These are phyloP conservation scores for Epichloe typhina DNA, from an alignment of 2,329 filamentous ascomycete genomes.

Conservation along the genomic window DNA sequence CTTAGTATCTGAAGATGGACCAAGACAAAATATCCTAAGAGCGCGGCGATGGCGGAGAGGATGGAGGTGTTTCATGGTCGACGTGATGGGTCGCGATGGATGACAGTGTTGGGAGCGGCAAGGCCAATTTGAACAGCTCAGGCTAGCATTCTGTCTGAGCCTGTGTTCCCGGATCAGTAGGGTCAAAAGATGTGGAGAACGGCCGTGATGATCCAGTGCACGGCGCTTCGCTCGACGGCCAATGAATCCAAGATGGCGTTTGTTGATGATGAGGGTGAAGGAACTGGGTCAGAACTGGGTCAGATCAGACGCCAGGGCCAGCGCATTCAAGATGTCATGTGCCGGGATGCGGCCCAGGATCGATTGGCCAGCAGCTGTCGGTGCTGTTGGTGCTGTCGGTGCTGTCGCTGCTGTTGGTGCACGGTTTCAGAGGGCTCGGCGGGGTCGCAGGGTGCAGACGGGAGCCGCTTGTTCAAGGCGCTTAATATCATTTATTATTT, in stretches of 20 bases:
- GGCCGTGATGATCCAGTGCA: neutral
- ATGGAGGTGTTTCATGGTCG: constrained; percentile 3
- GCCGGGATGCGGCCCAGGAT: neutral
- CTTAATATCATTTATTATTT: too few relatives aligned
- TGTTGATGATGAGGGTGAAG: neutral
- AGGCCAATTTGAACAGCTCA: neutral
- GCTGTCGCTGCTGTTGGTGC: neutral
- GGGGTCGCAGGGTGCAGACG: neutral
- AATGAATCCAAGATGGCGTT: neutral
- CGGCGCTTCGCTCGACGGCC: neutral
- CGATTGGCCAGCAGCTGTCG: neutral
- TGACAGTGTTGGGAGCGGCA: neutral
- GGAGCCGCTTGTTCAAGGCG: too few relatives aligned
- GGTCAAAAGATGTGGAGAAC: neutral
- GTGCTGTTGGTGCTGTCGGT: neutral
- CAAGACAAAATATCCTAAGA: neutral
- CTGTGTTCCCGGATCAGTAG: neutral
- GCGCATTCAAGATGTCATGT: neutral
- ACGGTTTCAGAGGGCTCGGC: neutral
- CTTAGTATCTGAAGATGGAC: neutral
- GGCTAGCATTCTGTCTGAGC: neutral
- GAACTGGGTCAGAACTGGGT: neutral
- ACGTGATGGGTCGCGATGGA: neutral
- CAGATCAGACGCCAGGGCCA: neutral
- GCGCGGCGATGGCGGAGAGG: neutral